Conservation (phyloP, 1,284 basidiomycete genomes). For the Cutaneotrichosporon daszewskae region DNA sequence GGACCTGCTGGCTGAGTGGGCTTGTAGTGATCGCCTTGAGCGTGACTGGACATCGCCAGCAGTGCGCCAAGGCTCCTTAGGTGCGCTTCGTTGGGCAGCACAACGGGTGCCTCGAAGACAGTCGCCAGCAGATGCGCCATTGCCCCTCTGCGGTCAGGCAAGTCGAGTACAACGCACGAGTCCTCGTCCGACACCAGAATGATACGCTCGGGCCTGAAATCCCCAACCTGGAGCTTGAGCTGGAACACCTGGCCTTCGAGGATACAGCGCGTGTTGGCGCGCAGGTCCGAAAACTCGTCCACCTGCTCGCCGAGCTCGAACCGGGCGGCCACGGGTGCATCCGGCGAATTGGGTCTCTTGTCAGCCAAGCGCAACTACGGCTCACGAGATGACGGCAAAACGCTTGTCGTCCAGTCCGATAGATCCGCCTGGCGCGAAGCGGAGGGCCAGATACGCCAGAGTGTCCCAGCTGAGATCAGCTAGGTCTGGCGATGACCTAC, state of each 20-base stretch:
- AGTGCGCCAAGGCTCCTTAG: not conserved
- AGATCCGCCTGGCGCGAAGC: slow-evolving; percentile 5
- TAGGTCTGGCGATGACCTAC: not conserved
- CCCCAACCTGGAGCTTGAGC: slow-evolving; percentile 1
- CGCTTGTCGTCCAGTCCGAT: slow-evolving; percentile 11
- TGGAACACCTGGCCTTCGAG: slow-evolving; percentile 6
- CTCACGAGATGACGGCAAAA: slow-evolving; percentile 7
- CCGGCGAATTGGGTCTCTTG: slow-evolving; percentile 2
- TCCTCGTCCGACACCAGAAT: slow-evolving; percentile 5
- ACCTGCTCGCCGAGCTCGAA: slow-evolving; percentile 7
- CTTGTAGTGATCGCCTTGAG: not conserved
- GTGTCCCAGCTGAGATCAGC: slow-evolving; percentile 8
- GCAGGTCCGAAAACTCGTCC: slow-evolving; percentile 8
- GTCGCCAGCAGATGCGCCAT: slow-evolving; percentile 6
- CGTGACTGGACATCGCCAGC: not conserved
- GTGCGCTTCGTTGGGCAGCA: not conserved
- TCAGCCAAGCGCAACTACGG: not conserved
- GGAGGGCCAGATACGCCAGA: slow-evolving; percentile 8
- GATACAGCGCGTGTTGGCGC: slow-evolving; percentile 9
- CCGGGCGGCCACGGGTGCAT: slow-evolving; percentile 4
- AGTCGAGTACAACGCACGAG: not conserved
- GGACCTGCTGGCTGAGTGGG: not conserved
- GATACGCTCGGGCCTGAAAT: slow-evolving; percentile 1
- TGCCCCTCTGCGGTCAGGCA: not conserved
- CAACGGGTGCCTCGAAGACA: slow-evolving; percentile 7